phyloP scores from a whole-genome alignment of 768 basidiomycete species.

The Trametes coccinea region DNA sequence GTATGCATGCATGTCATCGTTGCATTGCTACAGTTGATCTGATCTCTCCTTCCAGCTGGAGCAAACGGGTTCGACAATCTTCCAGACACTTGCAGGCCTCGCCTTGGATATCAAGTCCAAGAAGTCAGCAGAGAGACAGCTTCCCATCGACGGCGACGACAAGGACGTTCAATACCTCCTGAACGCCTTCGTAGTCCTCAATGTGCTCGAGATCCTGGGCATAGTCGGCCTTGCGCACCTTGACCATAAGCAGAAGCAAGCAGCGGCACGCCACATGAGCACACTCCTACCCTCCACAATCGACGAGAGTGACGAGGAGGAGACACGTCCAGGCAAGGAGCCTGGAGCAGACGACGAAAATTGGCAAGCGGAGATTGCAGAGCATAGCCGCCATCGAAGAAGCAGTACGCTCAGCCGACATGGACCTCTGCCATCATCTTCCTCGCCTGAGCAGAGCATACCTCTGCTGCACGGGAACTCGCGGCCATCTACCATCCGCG shows the following conservation, averaged over 20 bases:
- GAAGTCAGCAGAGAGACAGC: slow-evolving; percentile 18
- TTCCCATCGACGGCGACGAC: slow-evolving; percentile 25
- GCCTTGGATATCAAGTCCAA: slow-evolving; percentile 52
- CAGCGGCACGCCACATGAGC: slow-evolving; percentile 21
- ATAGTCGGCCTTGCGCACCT: slow-evolving; percentile 52
- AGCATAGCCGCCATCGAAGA: slow-evolving; percentile 6
- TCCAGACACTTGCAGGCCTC: slow-evolving; percentile 73
- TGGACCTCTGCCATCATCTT: slow-evolving; percentile 20
- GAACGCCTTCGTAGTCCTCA: slow-evolving; percentile 55
- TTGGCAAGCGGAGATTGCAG: slow-evolving; percentile 12
- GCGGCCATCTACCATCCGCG: slow-evolving; percentile 19
- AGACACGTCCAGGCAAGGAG: slow-evolving; percentile 9
- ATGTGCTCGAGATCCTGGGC: slow-evolving; percentile 54
- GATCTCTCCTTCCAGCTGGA: slow-evolving; percentile 52
- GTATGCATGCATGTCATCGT: slow-evolving; percentile 37
- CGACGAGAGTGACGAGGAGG: slow-evolving; percentile 14
- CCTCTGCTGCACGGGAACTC: slow-evolving; percentile 27
- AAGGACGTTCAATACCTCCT: slow-evolving; percentile 50
- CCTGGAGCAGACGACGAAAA: slow-evolving; percentile 16
- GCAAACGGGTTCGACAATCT: slow-evolving; percentile 70
- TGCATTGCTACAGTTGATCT: background rate
- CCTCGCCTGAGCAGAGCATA: slow-evolving; percentile 24
- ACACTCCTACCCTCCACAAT: slow-evolving; percentile 21
- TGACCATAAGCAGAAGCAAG: slow-evolving; percentile 42
- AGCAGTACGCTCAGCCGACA: slow-evolving; percentile 11